These are phyloP conservation scores for Globisporangium polare DNA, from an alignment of 352 stramenopile genomes.

Conservation along the genomic window DNA sequence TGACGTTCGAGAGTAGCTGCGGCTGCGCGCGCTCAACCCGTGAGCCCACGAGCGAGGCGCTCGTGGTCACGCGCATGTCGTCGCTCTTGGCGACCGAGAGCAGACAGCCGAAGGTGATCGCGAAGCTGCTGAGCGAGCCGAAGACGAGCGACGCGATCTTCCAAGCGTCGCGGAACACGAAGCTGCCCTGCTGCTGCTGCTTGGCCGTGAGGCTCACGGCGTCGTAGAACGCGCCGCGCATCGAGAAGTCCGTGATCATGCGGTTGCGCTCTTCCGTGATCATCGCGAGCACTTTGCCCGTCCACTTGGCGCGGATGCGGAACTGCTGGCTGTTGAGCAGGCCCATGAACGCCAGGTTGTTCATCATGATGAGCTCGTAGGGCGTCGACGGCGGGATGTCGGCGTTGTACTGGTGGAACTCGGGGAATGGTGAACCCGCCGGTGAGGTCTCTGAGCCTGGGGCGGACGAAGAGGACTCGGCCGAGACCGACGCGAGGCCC, in stretches of 20 bases:
- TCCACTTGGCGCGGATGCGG: conserved; percentile 40
- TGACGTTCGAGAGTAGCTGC: conserved; percentile 26
- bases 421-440: conserved; percentile 14
- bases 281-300: conserved; percentile 42
- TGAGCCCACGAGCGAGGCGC: not conserved
- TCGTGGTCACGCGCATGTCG: conserved; percentile 14
- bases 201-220: conserved; percentile 30
- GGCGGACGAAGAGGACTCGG: conserved; percentile 25
- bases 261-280: conserved; percentile 56
- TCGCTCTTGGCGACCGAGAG: conserved; percentile 26
- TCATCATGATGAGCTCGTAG: conserved; percentile 50
- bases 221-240: conserved; percentile 39
- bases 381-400: conserved; percentile 44
- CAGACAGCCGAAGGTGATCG: conserved; percentile 34
- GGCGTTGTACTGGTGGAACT: conserved; percentile 37
- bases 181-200: conserved; percentile 27
- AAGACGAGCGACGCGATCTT: conserved; percentile 33
- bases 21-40: not conserved
- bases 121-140: conserved; percentile 36
- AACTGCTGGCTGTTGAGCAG: conserved; percentile 43
- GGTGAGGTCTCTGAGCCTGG: conserved; percentile 1
- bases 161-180: conserved; percentile 34
- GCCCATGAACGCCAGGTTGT: conserved; percentile 47
- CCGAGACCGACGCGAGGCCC: conserved; percentile 28
- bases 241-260: conserved; percentile 39